Base-by-base conservation (phyloP, 2,329 filamentous ascomycete species). In the Aspergillus sp. region DNA sequence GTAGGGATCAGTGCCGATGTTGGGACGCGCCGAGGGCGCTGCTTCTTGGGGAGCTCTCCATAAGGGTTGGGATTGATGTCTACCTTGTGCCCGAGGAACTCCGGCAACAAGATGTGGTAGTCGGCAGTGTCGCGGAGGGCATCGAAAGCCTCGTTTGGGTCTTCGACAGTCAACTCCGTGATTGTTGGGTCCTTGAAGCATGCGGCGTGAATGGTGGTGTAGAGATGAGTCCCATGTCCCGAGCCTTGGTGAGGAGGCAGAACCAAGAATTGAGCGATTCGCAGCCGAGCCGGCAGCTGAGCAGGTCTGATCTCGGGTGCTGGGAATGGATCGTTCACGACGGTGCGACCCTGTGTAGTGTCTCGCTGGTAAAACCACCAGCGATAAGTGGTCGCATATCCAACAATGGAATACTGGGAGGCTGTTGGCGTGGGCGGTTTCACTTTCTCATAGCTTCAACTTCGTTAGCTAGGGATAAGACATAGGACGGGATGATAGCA, bases 251-350 rank as follows among this genome's bases (percentile, higher is more conserved):
- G 96, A 5, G 92, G 90, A 2, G 93, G 93, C 10, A 99, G 82
- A 64, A 99, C 88, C 62, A 99, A 73, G 76, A 98, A 98, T 74
- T 99, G 95, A 0, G 94, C 96, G 65, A 99, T 91, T 48, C 96
- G 86, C 61, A 91, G 87, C 41, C 94, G 88, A 68, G 89, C 90
- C 11, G 91, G 89, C 2, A 93, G 83, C 52, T 88, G 79, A 4
- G 84, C 75, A 64, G 88, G 80, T n/a, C 76, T 71, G 51, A 82
- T 71, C 55, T 74, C 78, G 70, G 65, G 73, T 60, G 54, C 79
- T 27, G 78, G 80, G 62, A 79, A 79, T 27, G 73, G 62, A 75
- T 60, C 84, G 70, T 72, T 82, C 19, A 73, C 71, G 13, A 74
- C 63, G 0, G 76, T 75, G 0, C 81, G 77, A 23, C 82, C 61